These are phyloP conservation scores for Scutellaria baicalensis DNA, from an alignment of 257 asterid genomes.

Conservation along the genomic window DNA sequence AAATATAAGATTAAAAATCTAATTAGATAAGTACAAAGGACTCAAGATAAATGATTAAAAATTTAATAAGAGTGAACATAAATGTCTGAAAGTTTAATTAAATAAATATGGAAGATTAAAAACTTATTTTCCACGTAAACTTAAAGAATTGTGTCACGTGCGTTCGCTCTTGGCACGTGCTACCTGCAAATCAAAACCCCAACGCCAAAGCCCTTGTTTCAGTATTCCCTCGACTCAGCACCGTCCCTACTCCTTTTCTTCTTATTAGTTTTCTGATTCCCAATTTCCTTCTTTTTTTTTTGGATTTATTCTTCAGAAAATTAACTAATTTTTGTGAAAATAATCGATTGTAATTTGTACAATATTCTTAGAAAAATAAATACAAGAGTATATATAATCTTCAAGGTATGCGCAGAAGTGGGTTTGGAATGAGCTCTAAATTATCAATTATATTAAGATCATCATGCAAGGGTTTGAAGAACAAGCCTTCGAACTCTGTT, in stretches of 20 bases:
- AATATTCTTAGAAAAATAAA: neutral
- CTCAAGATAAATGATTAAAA: too few species aligned
- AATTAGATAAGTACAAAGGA: too few species aligned
- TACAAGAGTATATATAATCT: neutral
- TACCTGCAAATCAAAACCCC: neutral
- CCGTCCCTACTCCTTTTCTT: neutral
- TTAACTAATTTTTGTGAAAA: neutral
- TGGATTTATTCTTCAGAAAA: neutral
- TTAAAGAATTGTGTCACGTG: neutral
- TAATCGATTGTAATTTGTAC: neutral
- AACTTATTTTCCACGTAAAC: too few species aligned
- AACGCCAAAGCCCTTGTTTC: neutral
- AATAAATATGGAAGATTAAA: too few species aligned
- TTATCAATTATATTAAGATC: conserved; percentile 28
- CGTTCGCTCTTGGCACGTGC: neutral
- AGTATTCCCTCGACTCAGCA: neutral
- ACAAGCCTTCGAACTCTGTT: conserved; percentile 14
- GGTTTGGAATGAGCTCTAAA: conserved; percentile 38
- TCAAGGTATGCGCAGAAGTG: conserved; percentile 25
- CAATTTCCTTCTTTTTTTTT: neutral
- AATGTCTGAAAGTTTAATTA: too few species aligned
- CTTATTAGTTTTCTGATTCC: neutral
- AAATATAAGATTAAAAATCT: too few species aligned
- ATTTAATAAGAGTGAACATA: too few species aligned
- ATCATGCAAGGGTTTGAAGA: conserved; percentile 32